These are phyloP conservation scores for Uromyces viciae-fabae DNA, from an alignment of 1,284 basidiomycete species.

Conservation along the genomic window DNA sequence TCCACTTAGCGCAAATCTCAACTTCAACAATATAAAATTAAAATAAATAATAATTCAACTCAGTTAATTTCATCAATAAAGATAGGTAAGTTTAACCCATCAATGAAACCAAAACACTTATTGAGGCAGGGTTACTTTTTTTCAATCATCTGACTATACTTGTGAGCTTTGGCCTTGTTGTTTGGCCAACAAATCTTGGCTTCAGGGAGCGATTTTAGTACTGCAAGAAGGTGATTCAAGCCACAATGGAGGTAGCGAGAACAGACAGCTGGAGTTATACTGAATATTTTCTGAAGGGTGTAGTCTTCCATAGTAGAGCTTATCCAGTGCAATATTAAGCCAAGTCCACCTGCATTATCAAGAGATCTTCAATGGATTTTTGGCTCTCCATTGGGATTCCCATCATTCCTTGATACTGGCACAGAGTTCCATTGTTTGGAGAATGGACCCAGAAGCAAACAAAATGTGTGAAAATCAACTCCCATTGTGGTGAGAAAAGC, in stretches of 20 bases:
- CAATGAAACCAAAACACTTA: background rate
- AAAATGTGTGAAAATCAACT: background rate
- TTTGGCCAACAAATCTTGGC: background rate
- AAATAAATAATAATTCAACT: too few relatives aligned
- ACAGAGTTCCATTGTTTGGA: background rate
- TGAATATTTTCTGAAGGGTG: background rate
- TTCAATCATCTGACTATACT: background rate
- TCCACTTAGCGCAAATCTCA: too few relatives aligned
- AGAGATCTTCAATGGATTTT: background rate
- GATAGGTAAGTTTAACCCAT: background rate
- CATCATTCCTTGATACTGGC: background rate
- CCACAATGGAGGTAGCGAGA: background rate
- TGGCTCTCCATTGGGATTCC: background rate
- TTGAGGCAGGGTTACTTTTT: background rate
- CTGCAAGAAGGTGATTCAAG: background rate
- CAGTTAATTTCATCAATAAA: background rate
- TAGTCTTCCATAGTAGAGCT: background rate
- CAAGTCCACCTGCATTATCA: background rate
- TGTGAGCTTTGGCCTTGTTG: background rate
- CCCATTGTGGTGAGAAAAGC: background rate
- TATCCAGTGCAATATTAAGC: background rate
- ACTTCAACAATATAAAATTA: too few relatives aligned
- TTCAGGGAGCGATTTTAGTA: background rate
- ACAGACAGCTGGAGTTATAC: background rate
- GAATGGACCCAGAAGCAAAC: background rate